Conservation (phyloP, 208 protist genomes). For the Trypanosoma rangeli region DNA sequence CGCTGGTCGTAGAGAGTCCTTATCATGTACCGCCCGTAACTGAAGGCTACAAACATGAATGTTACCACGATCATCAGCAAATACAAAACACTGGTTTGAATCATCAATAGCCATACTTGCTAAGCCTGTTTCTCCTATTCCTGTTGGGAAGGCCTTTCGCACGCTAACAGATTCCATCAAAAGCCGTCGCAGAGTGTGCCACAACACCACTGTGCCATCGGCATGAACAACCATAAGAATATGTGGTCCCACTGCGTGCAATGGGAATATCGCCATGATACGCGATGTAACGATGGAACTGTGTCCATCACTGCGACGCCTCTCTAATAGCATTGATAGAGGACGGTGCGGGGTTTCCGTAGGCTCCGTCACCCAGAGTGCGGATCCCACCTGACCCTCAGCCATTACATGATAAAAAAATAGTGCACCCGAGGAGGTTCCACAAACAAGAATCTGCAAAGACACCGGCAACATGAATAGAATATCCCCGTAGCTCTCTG, state of each 20-base stretch:
- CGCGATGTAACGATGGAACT: conserved; percentile 30
- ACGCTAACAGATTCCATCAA: conserved; percentile 65
- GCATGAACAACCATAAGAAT: conserved; percentile 65
- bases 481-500: conserved; percentile 52
- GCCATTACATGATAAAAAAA: conserved; percentile 76
- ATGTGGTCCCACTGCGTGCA: conserved; percentile 40
- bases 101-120: conserved; percentile 32
- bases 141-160: conserved; percentile 30
- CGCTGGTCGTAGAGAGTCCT: not conserved
- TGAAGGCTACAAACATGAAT: conserved; percentile 67
- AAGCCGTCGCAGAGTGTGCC: conserved; percentile 69
- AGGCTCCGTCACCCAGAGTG: conserved; percentile 60
- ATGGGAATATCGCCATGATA: conserved; percentile 42
- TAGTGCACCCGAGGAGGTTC: conserved; percentile 66
- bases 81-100: conserved; percentile 42
- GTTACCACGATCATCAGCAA: conserved; percentile 67
- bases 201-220: conserved; percentile 76
- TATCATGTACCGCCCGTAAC: conserved; percentile 21
- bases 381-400: conserved; percentile 72
- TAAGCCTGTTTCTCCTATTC: conserved; percentile 21
- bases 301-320: conserved; percentile 7
- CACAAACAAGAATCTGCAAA: conserved; percentile 64
- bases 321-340: conserved; percentile 7
- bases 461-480: conserved; percentile 47
- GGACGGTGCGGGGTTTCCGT: conserved; percentile 4